Conservation (phyloP, 768 basidiomycete genomes). For the Xerocomellus chrysenteron region DNA sequence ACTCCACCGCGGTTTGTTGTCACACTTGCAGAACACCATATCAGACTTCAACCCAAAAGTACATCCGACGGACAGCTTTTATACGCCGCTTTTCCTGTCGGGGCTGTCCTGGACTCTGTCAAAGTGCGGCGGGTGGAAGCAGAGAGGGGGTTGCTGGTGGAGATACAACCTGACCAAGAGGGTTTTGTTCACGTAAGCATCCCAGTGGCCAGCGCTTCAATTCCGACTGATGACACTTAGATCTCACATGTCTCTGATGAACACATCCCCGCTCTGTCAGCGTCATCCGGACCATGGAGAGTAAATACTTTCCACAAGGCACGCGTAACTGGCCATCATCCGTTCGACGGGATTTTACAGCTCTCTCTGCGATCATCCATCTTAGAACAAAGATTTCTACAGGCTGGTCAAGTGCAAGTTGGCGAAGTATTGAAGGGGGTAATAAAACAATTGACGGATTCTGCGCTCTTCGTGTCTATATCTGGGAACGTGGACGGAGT, state of each 20-base stretch:
- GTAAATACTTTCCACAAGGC: constrained; percentile 76
- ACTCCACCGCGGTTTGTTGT: constrained; percentile 85
- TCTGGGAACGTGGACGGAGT: constrained; percentile 89
- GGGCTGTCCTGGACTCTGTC: constrained; percentile 66
- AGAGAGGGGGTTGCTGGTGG: constrained; percentile 79
- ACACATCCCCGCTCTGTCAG: constrained; percentile 74
- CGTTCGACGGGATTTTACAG: constrained; percentile 84
- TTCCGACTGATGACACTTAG: constrained; percentile 39
- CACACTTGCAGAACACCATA: constrained; percentile 68
- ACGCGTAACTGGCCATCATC: constrained; percentile 82
- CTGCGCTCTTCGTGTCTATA: constrained; percentile 81
- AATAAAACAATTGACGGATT: constrained; percentile 80
- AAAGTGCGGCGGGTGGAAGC: constrained; percentile 72
- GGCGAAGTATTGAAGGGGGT: constrained; percentile 87
- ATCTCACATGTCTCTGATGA: constrained; percentile 95
- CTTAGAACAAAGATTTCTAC: constrained; percentile 83
- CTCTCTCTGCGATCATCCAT: constrained; percentile 83
- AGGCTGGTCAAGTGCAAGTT: constrained; percentile 76
- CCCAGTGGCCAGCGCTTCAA: background rate
- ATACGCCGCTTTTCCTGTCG: constrained; percentile 67
- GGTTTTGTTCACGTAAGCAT: constrained; percentile 85
- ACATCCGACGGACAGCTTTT: constrained; percentile 35
- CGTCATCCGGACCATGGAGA: constrained; percentile 76
- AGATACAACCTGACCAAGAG: constrained; percentile 59
- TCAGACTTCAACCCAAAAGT: constrained; percentile 49